phyloP scores from a whole-genome alignment of 306 rosid species.

The Casuarina equisetifolia region DNA sequence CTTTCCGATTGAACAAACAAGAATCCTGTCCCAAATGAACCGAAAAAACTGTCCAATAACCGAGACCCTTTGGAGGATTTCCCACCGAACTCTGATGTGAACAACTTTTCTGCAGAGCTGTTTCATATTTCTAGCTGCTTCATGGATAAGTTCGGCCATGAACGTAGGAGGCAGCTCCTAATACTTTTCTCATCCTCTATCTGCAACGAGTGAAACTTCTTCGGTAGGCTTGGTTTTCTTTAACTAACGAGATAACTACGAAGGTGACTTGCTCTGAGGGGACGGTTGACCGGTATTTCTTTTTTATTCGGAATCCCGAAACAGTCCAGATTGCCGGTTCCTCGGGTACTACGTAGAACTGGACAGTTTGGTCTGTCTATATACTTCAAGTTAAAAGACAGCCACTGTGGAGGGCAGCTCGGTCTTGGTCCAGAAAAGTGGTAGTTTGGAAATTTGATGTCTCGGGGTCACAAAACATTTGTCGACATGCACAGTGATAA shows the following conservation, averaged over 20 bases:
- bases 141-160: conserved; percentile 38
- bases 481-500: conserved; percentile 32
- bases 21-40: conserved; percentile 67
- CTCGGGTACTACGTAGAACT: neutral
- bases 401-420: neutral
- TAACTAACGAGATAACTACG: conserved; percentile 31
- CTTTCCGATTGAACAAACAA: conserved; percentile 62
- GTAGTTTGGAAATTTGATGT: conserved; percentile 5
- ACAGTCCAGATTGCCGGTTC: conserved; percentile 49
- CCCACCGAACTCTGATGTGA: conserved; percentile 57
- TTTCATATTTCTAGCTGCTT: conserved; percentile 56
- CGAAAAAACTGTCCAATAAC: conserved; percentile 65
- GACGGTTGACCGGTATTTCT: conserved; percentile 88
- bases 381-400: too few relatives aligned
- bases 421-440: neutral
- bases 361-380: conserved; percentile 34
- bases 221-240: conserved; percentile 23
- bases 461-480: conserved; percentile 23
- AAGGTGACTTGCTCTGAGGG: conserved; percentile 27
- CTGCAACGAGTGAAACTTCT: neutral
- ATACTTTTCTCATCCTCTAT: conserved; percentile 21
- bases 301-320: conserved; percentile 22
- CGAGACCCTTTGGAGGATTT: conserved; percentile 49
- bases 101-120: conserved; percentile 61
- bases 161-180: conserved; percentile 14